Evolutionary conservation across 164 flowering plant species (phyloP).

Genomic region (Magnolia officinalis): DNA sequence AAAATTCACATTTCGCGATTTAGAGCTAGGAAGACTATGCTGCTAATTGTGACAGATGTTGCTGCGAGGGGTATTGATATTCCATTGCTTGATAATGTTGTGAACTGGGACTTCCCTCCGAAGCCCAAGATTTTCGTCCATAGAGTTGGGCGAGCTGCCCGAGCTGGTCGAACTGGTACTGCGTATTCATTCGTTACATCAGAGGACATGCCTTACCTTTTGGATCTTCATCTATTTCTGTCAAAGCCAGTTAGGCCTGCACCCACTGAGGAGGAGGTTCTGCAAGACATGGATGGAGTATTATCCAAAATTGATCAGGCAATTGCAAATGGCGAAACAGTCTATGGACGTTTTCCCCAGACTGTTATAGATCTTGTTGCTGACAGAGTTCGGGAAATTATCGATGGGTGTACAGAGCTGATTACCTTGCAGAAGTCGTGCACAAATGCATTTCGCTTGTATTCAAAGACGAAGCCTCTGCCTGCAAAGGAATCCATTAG

Average conservation of each 20-base stretch:
- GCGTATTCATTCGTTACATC: slow-evolving; percentile 84
- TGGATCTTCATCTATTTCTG: slow-evolving; percentile 96
- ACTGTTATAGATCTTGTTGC: slow-evolving; percentile 72
- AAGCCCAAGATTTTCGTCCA: slow-evolving; percentile 94
- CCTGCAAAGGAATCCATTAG: slow-evolving; percentile 81
- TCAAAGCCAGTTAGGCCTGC: slow-evolving; percentile 88
- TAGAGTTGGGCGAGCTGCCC: slow-evolving; percentile 95
- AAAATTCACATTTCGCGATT: slow-evolving; percentile 79
- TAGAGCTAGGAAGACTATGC: slow-evolving; percentile 83
- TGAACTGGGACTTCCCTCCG: slow-evolving; percentile 97
- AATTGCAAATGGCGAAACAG: slow-evolving; percentile 70
- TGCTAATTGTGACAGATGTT: slow-evolving; percentile 89
- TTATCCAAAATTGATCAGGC: slow-evolving; percentile 63
- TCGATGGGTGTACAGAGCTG: slow-evolving; percentile 75
- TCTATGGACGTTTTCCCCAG: slow-evolving; percentile 94
- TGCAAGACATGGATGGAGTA: slow-evolving; percentile 57
- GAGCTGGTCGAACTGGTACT: slow-evolving; percentile 91
- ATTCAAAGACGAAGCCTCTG: slow-evolving; percentile 74
- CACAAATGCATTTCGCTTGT: slow-evolving; percentile 71
- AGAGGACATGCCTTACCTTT: slow-evolving; percentile 81
- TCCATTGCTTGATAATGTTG: slow-evolving; percentile 92
- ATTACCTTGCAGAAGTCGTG: slow-evolving; percentile 52
- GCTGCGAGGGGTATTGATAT: slow-evolving; percentile 99
- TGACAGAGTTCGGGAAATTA: slow-evolving; percentile 70
- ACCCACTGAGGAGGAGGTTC: slow-evolving; percentile 81